phyloP scores from a whole-genome alignment of 371 early-diverging fungal species.

The Mortierella sp. region DNA sequence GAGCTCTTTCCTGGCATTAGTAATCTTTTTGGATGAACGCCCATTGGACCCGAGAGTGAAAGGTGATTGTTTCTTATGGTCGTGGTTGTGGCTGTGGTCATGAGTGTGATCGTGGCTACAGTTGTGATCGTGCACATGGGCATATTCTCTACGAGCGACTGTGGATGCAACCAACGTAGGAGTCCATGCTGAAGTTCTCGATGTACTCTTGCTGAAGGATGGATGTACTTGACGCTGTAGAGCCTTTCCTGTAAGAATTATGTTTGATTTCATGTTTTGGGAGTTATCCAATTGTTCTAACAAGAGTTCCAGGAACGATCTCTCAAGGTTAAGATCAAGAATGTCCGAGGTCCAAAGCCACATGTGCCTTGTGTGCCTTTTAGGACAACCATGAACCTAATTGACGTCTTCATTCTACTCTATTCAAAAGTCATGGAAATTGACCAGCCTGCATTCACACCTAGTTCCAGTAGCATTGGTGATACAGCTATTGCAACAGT shows the following conservation, averaged over 20 bases:
- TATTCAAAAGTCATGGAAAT: constrained; percentile 22
- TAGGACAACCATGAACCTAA: background rate
- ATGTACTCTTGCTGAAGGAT: background rate
- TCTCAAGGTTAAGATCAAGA: background rate
- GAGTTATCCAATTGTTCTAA: too few species aligned
- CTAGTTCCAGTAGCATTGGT: background rate
- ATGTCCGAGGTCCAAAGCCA: constrained; percentile 2
- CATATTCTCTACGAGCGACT: constrained; percentile 15
- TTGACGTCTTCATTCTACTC: too few species aligned
- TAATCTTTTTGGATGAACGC: constrained; percentile 5
- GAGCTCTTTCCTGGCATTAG: constrained; percentile 4
- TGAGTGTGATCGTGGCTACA: constrained; percentile 42
- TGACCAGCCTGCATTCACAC: constrained; percentile 12
- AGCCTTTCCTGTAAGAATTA: background rate
- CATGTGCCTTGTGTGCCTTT: background rate
- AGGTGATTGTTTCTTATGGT: constrained; percentile 35
- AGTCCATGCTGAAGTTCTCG: background rate
- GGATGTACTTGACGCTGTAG: background rate
- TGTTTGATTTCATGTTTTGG: background rate
- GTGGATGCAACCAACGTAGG: background rate
- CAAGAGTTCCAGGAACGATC: background rate
- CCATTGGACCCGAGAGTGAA: constrained; percentile 27
- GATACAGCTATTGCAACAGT: background rate
- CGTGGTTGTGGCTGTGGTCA: constrained; percentile 30
- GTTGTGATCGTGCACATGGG: constrained; percentile 49